Percentiles rank a stretch among this genome's conserved stretches.
These are phyloP conservation scores for Massarina eburnea DNA, from an alignment of 2,329 filamentous ascomycete species.

Conservation along the genomic window DNA sequence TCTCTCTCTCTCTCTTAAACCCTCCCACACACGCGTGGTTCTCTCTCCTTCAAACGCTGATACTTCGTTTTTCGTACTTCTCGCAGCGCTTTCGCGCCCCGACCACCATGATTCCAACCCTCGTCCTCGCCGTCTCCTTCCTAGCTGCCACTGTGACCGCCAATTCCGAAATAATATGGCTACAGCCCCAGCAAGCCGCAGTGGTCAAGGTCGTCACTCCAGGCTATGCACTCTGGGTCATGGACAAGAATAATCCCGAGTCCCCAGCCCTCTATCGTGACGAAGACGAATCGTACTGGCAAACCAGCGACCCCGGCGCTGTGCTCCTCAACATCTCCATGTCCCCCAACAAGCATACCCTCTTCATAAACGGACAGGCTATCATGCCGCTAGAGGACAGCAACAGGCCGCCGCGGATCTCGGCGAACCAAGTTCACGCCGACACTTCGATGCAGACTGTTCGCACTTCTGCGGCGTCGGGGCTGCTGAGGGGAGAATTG, in stretches of 20 bases:
- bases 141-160: slow-evolving; percentile 1
- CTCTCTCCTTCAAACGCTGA: background rate
- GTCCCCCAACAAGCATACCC: slow-evolving; percentile 17
- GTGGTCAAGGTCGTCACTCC: slow-evolving; percentile 20
- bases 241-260: slow-evolving; percentile 14
- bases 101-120: slow-evolving; percentile 9
- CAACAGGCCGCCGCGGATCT: slow-evolving; percentile 15
- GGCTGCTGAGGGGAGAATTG: slow-evolving; percentile 6
- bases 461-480: slow-evolving; percentile 1
- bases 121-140: slow-evolving; percentile 9
- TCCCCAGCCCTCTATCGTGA: slow-evolving; percentile 7
- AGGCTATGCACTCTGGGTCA: slow-evolving; percentile 15
- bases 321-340: slow-evolving; percentile 20
- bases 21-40: background rate
- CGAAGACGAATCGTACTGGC: slow-evolving; percentile 11
- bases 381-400: slow-evolving; percentile 16
- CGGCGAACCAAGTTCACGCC: slow-evolving; percentile 21
- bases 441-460: slow-evolving; percentile 7
- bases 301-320: slow-evolving; percentile 9
- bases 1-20: background rate
- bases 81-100: background rate
- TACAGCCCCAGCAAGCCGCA: slow-evolving; percentile 11
- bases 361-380: slow-evolving; percentile 15
- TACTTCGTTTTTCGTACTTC: background rate
- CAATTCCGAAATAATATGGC: slow-evolving; percentile 15